A percentile compares a stretch with the other conserved stretches of the same genome.
phyloP scores from a whole-genome alignment of 352 stramenopile species.

The Pelagophyceae sp. region DNA sequence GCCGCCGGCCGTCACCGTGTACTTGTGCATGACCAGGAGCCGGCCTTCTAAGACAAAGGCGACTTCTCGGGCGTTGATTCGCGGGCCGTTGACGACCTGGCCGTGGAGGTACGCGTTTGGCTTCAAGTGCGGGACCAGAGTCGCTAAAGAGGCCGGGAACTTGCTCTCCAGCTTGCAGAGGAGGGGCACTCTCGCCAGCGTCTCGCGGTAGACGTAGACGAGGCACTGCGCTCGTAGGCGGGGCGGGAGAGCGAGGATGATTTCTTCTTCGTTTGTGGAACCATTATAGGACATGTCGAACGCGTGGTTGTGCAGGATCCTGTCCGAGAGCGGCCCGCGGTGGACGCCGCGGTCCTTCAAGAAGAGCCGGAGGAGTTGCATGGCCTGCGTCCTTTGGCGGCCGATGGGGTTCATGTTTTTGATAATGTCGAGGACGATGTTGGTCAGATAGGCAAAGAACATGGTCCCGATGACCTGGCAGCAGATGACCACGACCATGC shows the following conservation, averaged over 20 bases:
- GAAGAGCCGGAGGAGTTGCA: not conserved
- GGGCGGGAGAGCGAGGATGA: not conserved
- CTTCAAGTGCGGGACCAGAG: too few relatives aligned
- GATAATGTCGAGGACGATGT: slow-evolving; percentile 4
- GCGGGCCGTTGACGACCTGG: too few relatives aligned
- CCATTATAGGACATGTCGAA: not conserved
- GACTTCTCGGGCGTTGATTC: too few relatives aligned
- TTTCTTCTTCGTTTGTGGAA: not conserved
- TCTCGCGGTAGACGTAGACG: too few relatives aligned
- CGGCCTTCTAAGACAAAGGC: too few relatives aligned
- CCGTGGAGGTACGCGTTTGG: too few relatives aligned
- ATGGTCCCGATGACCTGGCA: not conserved
- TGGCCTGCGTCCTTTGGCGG: not conserved
- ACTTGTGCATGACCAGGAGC: too few relatives aligned
- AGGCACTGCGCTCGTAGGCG: not conserved
- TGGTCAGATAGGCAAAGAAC: slow-evolving; percentile 2
- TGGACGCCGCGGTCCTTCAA: not conserved
- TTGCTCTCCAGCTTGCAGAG: too few relatives aligned
- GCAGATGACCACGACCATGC: slow-evolving; percentile 5
- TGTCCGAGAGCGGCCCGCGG: not conserved
- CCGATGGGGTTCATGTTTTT: slow-evolving; percentile 12
- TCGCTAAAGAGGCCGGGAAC: too few relatives aligned
- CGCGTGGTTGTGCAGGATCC: slow-evolving; percentile 1
- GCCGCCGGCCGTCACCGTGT: too few relatives aligned
- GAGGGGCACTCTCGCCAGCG: too few relatives aligned